Conservation (phyloP, 1,139 yeast species). For the Hyphopichia buzzinii region DNA sequence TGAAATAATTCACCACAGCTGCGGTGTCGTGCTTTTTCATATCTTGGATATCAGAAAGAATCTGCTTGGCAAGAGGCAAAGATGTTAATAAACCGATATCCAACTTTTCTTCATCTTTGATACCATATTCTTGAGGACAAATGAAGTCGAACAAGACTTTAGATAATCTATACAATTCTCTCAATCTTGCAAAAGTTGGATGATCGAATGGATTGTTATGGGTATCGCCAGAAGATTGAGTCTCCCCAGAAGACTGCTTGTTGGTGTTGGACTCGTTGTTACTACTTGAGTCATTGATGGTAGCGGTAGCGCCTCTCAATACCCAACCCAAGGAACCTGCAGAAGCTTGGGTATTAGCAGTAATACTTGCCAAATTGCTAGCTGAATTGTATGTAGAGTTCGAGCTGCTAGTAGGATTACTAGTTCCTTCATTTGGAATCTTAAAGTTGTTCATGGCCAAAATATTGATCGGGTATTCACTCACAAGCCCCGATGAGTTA, state of each 20-base stretch:
- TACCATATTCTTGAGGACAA: slow-evolving; percentile 98
- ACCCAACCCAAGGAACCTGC: slow-evolving; percentile 81
- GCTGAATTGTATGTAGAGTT: slow-evolving; percentile 24
- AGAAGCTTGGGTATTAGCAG: slow-evolving; percentile 33
- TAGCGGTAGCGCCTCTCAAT: slow-evolving; percentile 47
- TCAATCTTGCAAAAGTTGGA: slow-evolving; percentile 71
- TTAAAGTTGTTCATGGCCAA: slow-evolving; percentile 76
- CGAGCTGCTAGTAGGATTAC: slow-evolving; percentile 8
- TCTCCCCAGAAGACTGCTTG: slow-evolving; percentile 6
- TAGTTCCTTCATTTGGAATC: slow-evolving; percentile 35
- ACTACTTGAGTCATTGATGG: slow-evolving; percentile 19
- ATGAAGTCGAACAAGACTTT: slow-evolving; percentile 95
- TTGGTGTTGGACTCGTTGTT: slow-evolving; percentile 25
- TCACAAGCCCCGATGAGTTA: slow-evolving; percentile 63
- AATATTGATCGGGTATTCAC: slow-evolving; percentile 77
- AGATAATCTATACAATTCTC: slow-evolving; percentile 86
- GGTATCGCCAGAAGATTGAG: slow-evolving; percentile 11
- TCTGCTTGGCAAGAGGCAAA: slow-evolving; percentile 88
- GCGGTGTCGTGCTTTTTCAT: slow-evolving; percentile 79
- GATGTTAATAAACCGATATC: slow-evolving; percentile 96
- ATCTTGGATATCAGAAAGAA: slow-evolving; percentile 72
- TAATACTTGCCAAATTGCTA: slow-evolving; percentile 26
- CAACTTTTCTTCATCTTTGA: slow-evolving; percentile 89
- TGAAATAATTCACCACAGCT: slow-evolving; percentile 85
- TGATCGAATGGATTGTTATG: slow-evolving; percentile 71